Percentiles rank a stretch among this genome's conserved stretches.
phyloP scores from a whole-genome alignment of 768 basidiomycete genomes.

The Sarcomyxa edulis region DNA sequence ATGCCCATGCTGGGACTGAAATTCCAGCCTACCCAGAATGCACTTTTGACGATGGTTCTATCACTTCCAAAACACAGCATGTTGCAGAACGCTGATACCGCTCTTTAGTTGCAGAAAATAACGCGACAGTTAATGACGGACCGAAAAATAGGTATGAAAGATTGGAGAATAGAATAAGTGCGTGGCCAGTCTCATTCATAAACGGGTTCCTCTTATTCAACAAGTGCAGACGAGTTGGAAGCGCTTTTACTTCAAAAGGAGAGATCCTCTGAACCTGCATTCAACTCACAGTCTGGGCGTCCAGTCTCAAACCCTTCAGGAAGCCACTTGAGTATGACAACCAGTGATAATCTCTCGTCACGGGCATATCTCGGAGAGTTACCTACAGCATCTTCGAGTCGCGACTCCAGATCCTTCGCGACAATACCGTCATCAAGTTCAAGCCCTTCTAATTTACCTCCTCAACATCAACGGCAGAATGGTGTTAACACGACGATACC shows the following conservation, averaged over 20 bases:
- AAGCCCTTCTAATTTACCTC: no score
- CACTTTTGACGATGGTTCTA: conserved; percentile 70
- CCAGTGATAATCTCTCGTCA: no score
- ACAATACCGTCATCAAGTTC: no score
- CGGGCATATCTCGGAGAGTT: no score
- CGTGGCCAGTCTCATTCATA: conserved; percentile 21
- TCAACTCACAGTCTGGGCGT: no score
- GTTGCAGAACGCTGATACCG: conserved; percentile 1
- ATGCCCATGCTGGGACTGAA: conserved; percentile 51
- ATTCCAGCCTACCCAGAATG: conserved; percentile 60
- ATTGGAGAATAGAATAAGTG: conserved; percentile 66
- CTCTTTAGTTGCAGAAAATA: conserved; percentile 36
- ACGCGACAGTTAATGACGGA: conserved; percentile 32
- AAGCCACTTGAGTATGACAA: no score
- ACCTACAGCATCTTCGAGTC: no score
- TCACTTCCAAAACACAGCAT: background rate
- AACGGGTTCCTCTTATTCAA: no score
- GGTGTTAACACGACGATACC: no score
- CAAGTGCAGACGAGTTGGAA: conserved; percentile 58
- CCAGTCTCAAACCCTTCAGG: no score
- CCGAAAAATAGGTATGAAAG: conserved; percentile 60
- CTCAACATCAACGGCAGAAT: no score
- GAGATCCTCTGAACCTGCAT: conserved; percentile 14
- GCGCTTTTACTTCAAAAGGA: conserved; percentile 58
- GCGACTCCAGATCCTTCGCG: no score